Evolutionary conservation across 306 rosid species (phyloP), one percentile per base, ranked within the genome.

Genomic region (Glycyrrhiza uralensis): DNA sequence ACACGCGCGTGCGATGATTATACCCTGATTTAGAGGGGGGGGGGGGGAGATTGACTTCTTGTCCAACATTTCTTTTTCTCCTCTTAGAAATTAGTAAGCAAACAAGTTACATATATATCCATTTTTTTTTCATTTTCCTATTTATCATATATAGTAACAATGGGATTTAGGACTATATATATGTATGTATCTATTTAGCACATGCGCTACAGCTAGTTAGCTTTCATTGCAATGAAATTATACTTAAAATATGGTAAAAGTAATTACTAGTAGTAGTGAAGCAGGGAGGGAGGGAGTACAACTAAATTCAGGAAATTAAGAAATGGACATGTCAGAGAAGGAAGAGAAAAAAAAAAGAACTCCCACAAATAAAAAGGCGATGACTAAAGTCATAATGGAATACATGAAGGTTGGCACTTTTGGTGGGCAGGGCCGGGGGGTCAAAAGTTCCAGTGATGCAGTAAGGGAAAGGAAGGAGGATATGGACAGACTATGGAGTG

Each of bases 381-480:
- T 46, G 58, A 55, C 8, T 62, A 74, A 60, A 68, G 74, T 56
- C 8, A 75, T 52, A 0, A 61, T 74, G 76, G 7, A 61, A 69
- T 63, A 64, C 56, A 64, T 64, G 45, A 78, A 72, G 5, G 58
- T 41, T 35, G 73, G 67, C 42, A 50, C 56, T 76, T 58, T 68
- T 17, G 62, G 68, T 55, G 60, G 33, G 19, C 55, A 9, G 18
- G 51, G 18, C 24, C 18, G 60, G 7, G 45, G 72, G 36, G 76
- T 77, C 81, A 77, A 77, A 77, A 70, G 66, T 70, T 9, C 1
- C 15, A 51, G 60, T 62, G 68, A 71, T 78, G 82, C 24, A 61
- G 61, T 42, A 11, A 7, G 45, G 13, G 76, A 77, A 58, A 44
- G 38, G 68, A 54, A 30, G 20, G 45, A 17, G n/a, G n/a, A n/a